A percentile compares a stretch with the other conserved stretches of the same genome.
Conservation (phyloP, 2,329 filamentous ascomycete genomes). For the Monosporascus cannonballus region DNA sequence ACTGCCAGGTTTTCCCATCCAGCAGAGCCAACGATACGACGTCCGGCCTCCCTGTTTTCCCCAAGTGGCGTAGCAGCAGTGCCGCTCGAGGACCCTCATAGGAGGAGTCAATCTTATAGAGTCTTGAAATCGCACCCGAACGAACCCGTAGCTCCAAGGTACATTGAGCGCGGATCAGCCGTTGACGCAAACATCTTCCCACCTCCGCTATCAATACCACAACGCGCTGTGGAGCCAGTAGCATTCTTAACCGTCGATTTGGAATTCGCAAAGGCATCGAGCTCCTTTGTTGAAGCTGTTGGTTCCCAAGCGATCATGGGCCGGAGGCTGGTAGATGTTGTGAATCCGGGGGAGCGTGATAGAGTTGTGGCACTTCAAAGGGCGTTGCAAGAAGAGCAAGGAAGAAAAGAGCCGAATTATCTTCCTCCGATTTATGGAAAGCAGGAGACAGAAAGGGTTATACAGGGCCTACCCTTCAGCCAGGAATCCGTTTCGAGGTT, state of each 20-base stretch:
- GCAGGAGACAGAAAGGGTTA: conserved; percentile 47
- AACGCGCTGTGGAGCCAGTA: conserved; percentile 42
- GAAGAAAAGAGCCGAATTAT: conserved; percentile 54
- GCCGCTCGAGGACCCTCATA: conserved; percentile 41
- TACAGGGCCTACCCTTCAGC: conserved; percentile 48
- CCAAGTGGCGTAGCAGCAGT: conserved; percentile 35
- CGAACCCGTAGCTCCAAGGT: conserved; percentile 42
- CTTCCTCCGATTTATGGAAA: conserved; percentile 57
- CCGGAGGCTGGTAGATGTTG: conserved; percentile 48
- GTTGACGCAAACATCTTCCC: conserved; percentile 45
- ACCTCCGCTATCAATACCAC: conserved; percentile 34
- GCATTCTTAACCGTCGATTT: conserved; percentile 54
- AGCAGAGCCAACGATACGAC: conserved; percentile 39
- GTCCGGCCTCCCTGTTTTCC: conserved; percentile 46
- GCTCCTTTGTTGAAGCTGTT: conserved; percentile 49
- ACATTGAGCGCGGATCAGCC: conserved; percentile 42
- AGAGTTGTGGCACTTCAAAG: conserved; percentile 44
- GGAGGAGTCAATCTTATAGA: conserved; percentile 43
- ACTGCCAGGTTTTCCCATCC: conserved; percentile 39
- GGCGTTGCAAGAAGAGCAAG: conserved; percentile 51
- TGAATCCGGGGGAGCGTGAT: conserved; percentile 45
- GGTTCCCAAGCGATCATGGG: conserved; percentile 42
- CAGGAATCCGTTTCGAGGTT: conserved; percentile 47
- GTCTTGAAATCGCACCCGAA: conserved; percentile 49
- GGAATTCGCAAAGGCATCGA: conserved; percentile 51